These are phyloP conservation scores for Diplodia mutila DNA, from an alignment of 2,329 filamentous ascomycete species.

Conservation along the genomic window DNA sequence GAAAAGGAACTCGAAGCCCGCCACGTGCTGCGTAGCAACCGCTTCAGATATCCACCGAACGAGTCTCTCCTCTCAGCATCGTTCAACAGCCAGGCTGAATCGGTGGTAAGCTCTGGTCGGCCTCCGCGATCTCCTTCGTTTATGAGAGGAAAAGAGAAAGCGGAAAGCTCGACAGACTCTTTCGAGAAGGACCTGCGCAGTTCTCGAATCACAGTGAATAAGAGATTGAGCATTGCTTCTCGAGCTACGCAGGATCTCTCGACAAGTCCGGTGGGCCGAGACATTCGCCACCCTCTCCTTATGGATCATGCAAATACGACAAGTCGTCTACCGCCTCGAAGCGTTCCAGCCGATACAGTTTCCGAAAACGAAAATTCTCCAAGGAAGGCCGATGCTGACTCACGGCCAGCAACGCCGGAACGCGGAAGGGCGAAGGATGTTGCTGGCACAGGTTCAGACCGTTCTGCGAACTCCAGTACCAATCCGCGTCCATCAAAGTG, in stretches of 20 bases:
- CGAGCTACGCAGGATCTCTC: constrained; percentile 1
- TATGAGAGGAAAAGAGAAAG: constrained; percentile 5
- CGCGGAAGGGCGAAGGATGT: constrained; percentile 19
- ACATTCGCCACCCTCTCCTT: constrained; percentile 12
- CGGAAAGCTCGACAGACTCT: neutral
- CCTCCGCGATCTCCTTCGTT: constrained; percentile 27
- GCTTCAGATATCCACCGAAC: neutral
- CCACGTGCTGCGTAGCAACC: constrained; percentile 12
- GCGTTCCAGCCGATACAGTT: neutral
- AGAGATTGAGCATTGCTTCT: constrained; percentile 13
- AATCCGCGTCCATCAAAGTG: constrained; percentile 17
- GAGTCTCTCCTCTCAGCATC: constrained; percentile 36
- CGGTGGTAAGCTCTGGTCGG: constrained; percentile 33
- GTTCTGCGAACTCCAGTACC: constrained; percentile 14
- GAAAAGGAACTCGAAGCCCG: constrained; percentile 23
- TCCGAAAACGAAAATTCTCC: neutral
- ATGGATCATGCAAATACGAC: neutral
- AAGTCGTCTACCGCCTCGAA: constrained; percentile 2
- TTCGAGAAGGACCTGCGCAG: neutral
- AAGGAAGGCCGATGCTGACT: neutral
- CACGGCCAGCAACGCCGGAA: constrained; percentile 6
- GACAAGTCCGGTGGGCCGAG: constrained; percentile 2
- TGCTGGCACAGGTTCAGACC: neutral
- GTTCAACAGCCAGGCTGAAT: constrained; percentile 34
- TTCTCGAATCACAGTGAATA: neutral